Conservation (phyloP, 805 yeast genomes). For the Zygoascus ofunaensis region DNA sequence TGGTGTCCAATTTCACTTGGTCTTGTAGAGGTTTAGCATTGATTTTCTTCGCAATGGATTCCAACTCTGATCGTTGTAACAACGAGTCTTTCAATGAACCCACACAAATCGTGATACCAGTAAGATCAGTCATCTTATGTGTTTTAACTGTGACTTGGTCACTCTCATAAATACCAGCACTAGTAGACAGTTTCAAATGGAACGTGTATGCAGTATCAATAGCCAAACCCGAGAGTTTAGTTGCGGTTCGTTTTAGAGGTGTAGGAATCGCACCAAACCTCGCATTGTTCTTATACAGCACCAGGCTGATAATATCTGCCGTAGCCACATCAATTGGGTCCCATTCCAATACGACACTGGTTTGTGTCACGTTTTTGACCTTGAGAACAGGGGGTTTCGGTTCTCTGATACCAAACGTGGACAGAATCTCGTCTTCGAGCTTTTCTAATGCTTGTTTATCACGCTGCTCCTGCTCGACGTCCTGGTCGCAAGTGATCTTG, state of each 20-base stretch:
- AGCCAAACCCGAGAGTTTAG: constrained; percentile 85
- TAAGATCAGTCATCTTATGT: constrained; percentile 90
- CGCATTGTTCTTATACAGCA: constrained; percentile 58
- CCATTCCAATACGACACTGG: constrained; percentile 93
- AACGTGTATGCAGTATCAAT: constrained; percentile 75
- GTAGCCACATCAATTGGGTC: constrained; percentile 78
- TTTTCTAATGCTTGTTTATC: constrained; percentile 51
- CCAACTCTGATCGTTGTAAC: constrained; percentile 49
- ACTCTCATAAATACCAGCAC: constrained; percentile 78
- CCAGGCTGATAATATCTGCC: constrained; percentile 64
- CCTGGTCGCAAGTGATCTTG: constrained; percentile 74
- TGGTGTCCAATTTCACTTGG: constrained; percentile 77
- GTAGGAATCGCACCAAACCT: constrained; percentile 77
- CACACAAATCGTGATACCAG: constrained; percentile 84
- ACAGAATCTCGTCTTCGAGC: constrained; percentile 65
- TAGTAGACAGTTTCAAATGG: constrained; percentile 71
- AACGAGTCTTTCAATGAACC: constrained; percentile 54
- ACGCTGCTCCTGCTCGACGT: constrained; percentile 50
- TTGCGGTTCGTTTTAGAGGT: constrained; percentile 66
- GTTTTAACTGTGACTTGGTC: constrained; percentile 64
- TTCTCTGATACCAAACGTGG: constrained; percentile 59
- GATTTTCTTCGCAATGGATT: constrained; percentile 51
- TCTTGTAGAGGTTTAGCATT: constrained; percentile 76
- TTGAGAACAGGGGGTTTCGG: constrained; percentile 67
- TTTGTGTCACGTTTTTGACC: constrained; percentile 77